Evolutionary conservation across 2,329 filamentous ascomycete genomes (phyloP).

Genomic region (Cladosporium sp.): DNA sequence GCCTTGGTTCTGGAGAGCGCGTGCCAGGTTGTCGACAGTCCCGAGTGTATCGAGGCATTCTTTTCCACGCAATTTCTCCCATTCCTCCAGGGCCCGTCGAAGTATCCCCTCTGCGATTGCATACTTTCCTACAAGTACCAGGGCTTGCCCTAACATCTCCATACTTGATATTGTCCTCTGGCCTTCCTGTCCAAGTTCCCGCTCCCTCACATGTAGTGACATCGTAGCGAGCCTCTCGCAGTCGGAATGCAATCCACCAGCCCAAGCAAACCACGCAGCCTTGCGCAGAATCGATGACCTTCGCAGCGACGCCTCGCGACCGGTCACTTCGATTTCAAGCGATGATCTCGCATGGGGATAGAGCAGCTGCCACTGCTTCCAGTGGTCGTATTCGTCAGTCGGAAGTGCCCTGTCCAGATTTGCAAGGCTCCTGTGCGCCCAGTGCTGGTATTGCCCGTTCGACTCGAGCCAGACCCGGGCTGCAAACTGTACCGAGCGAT

Average conservation of each 20-base stretch:
- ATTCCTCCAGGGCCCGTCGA: background rate
- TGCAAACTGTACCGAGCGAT: constrained; percentile 37
- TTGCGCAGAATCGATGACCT: background rate
- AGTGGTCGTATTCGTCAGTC: background rate
- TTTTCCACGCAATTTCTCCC: background rate
- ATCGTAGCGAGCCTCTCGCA: background rate
- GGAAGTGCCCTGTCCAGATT: background rate
- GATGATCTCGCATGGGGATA: background rate
- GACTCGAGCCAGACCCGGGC: constrained; percentile 31
- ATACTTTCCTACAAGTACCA: background rate
- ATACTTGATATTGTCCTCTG: background rate
- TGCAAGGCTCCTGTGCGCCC: constrained; percentile 20
- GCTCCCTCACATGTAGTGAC: background rate
- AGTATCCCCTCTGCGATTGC: background rate
- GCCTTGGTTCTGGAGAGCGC: background rate
- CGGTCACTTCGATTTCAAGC: background rate
- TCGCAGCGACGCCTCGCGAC: background rate
- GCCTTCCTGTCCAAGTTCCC: background rate
- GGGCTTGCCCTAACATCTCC: background rate
- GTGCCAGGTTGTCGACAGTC: background rate
- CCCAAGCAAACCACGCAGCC: background rate
- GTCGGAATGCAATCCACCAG: background rate
- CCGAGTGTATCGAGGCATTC: background rate
- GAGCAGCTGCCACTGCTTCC: background rate
- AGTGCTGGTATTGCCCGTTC: constrained; percentile 20